Conservation (phyloP, 2,329 filamentous ascomycete species). For the Sordariomycetes sp. region DNA sequence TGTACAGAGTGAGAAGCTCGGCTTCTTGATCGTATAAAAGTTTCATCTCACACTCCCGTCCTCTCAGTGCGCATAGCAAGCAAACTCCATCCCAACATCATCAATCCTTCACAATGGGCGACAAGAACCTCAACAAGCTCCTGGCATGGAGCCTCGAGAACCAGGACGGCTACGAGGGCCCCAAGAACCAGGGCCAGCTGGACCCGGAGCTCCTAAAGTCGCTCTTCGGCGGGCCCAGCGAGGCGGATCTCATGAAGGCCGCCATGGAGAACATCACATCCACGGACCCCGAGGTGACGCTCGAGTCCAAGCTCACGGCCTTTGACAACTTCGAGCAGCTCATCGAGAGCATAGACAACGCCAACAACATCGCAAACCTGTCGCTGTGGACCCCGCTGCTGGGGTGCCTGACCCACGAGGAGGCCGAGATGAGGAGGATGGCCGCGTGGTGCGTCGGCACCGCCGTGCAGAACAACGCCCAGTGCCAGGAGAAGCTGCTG, state of each 20-base stretch:
- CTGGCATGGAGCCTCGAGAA: conserved; percentile 62
- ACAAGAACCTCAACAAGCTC: conserved; percentile 57
- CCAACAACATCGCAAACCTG: conserved; percentile 77
- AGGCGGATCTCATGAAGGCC: conserved; percentile 83
- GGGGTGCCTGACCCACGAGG: conserved; percentile 50
- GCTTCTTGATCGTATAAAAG: background rate
- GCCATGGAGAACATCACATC: conserved; percentile 66
- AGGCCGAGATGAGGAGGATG: conserved; percentile 64
- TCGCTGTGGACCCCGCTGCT: conserved; percentile 75
- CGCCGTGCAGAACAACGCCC: conserved; percentile 90
- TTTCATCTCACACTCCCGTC: background rate
- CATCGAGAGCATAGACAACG: conserved; percentile 88
- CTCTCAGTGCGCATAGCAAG: background rate
- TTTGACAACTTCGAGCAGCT: conserved; percentile 95
- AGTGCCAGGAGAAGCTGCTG: conserved; percentile 60
- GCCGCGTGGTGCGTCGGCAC: conserved; percentile 93
- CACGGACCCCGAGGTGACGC: conserved; percentile 42
- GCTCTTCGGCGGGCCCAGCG: conserved; percentile 72
- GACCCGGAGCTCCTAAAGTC: conserved; percentile 58
- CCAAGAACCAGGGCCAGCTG: conserved; percentile 28
- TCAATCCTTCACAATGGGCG: conserved; percentile 6
- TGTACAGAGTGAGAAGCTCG: background rate
- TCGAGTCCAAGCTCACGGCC: conserved; percentile 68
- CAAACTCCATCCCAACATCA: background rate
- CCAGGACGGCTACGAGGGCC: conserved; percentile 17